A percentile compares a stretch with the other conserved stretches of the same genome.
These are phyloP conservation scores for Epicoccum nigrum DNA, from an alignment of 2,329 filamentous ascomycete genomes.

Conservation along the genomic window DNA sequence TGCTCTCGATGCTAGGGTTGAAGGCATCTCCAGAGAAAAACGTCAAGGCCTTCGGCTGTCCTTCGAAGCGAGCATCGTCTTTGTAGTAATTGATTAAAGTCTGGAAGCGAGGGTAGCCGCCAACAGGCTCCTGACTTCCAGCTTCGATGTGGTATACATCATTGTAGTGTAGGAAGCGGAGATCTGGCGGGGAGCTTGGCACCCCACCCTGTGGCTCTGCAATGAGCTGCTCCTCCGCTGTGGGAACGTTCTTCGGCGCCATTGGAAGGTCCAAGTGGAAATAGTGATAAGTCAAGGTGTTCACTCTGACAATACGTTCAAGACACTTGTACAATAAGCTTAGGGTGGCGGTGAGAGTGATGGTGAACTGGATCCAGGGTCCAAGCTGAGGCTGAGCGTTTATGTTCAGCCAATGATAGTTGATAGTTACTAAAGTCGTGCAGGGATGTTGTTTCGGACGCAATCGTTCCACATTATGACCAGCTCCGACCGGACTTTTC, in stretches of 20 bases:
- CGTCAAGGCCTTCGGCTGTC: constrained; percentile 71
- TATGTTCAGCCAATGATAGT: constrained; percentile 30
- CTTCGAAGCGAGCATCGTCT: constrained; percentile 63
- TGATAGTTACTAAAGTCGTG: constrained; percentile 24
- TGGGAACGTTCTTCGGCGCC: constrained; percentile 32
- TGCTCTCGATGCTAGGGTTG: constrained; percentile 87
- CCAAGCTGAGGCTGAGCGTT: constrained; percentile 24
- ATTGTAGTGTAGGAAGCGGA: constrained; percentile 89
- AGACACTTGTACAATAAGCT: constrained; percentile 23
- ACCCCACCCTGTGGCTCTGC: constrained; percentile 52
- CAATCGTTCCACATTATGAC: background rate
- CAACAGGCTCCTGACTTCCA: constrained; percentile 78
- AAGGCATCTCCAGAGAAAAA: constrained; percentile 93
- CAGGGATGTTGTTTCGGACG: constrained; percentile 19
- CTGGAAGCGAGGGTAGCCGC: constrained; percentile 81
- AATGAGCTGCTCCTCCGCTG: constrained; percentile 46
- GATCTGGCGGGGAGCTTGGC: constrained; percentile 63
- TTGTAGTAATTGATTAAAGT: constrained; percentile 78
- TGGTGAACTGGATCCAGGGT: constrained; percentile 34
- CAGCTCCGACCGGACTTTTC: too few relatives aligned
- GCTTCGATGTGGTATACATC: constrained; percentile 90
- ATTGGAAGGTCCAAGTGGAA: constrained; percentile 24
- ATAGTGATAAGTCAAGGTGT: background rate
- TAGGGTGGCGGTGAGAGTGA: constrained; percentile 31
- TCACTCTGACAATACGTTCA: background rate